Base-by-base conservation (phyloP, 345 rosid species). In the Corchorus olitorius region DNA sequence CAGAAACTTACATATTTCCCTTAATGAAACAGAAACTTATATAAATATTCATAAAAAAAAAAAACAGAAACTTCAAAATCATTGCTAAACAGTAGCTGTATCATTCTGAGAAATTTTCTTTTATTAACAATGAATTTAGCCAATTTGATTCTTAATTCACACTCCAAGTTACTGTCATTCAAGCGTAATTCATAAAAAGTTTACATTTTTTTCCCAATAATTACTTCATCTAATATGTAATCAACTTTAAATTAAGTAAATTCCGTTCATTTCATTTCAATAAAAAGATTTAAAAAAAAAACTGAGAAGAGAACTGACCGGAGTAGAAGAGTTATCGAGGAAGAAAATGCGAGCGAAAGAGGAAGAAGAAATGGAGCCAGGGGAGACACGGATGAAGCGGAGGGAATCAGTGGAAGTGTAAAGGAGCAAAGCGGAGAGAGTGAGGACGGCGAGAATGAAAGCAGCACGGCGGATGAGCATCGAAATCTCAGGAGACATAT, bases 361-460 rank as follows among this genome's bases (percentile, higher is more conserved):
- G 76, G 78, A 72, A 65, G 77, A 71, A 6, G 63, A 41, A 37
- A 65, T 35, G 33, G 81, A 58, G 6, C 52, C 43, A 48, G 80
- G 62, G 43, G 85, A 80, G 52, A 46, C 43, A 5, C 54, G 22
- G 61, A 73, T 68, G 77, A 56, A 75, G 39, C 80, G 65, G 39
- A 79, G 76, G 17, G 84, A 88, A 75, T 72, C 81, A 10, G 67
- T 46, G 50, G 65, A 75, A 37, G 77, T 69, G 76, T 84, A 81
- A 69, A 88, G 74, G 48, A 86, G 58, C 77, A 86, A 74, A 71
- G 62, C 70, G 12, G 75, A 80, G 46, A 81, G n/a, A 50, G 78
- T 70, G 43, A 84, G 4, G 67, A 76, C 35, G 54, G 68, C 69
- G 5, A 84, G 37, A 73, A 81, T 33, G 5, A 82, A n/a, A 5